Evolutionary conservation across 352 stramenopile species (phyloP).

Genomic region (Pythium aphanidermatum): DNA sequence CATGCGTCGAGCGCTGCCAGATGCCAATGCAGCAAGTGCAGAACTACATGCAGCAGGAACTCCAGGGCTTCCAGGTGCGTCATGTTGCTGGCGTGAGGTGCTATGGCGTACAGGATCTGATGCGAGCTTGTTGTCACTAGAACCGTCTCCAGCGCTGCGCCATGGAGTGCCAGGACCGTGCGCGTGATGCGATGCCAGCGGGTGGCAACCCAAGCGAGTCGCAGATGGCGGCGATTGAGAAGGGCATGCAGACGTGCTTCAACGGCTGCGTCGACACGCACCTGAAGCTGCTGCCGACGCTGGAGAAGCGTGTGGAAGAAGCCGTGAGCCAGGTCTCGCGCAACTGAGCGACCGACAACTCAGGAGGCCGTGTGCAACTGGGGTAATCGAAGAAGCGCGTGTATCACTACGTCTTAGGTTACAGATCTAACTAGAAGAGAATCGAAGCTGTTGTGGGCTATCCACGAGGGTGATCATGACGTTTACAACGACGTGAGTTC

Average conservation of each 20-base stretch:
- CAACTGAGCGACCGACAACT: too few species aligned
- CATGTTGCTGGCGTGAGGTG: not conserved
- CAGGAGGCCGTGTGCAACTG: too few species aligned
- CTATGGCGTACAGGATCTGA: not conserved
- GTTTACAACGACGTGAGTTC: slow-evolving; percentile 22
- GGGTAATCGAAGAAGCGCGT: too few species aligned
- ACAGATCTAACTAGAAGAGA: slow-evolving; percentile 15
- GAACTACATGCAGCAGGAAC: slow-evolving; percentile 77
- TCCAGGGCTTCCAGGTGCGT: slow-evolving; percentile 65
- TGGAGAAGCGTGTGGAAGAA: slow-evolving; percentile 70
- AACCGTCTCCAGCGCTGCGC: slow-evolving; percentile 77
- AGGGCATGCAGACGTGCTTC: slow-evolving; percentile 76
- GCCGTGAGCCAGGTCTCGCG: slow-evolving; percentile 69
- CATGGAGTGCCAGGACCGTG: slow-evolving; percentile 86
- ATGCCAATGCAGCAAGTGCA: slow-evolving; percentile 82
- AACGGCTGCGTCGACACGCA: slow-evolving; percentile 62
- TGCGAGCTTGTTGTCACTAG: slow-evolving; percentile 1
- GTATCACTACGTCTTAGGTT: slow-evolving; percentile 6
- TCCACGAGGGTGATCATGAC: not conserved
- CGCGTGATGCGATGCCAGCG: slow-evolving; percentile 59
- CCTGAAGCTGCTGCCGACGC: slow-evolving; percentile 64
- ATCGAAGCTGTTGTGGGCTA: too few species aligned
- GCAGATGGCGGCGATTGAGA: slow-evolving; percentile 61
- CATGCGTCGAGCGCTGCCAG: slow-evolving; percentile 83
- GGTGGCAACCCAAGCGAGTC: slow-evolving; percentile 53